phyloP scores from a whole-genome alignment of 768 basidiomycete species.

The Agrocybe chaxingu region DNA sequence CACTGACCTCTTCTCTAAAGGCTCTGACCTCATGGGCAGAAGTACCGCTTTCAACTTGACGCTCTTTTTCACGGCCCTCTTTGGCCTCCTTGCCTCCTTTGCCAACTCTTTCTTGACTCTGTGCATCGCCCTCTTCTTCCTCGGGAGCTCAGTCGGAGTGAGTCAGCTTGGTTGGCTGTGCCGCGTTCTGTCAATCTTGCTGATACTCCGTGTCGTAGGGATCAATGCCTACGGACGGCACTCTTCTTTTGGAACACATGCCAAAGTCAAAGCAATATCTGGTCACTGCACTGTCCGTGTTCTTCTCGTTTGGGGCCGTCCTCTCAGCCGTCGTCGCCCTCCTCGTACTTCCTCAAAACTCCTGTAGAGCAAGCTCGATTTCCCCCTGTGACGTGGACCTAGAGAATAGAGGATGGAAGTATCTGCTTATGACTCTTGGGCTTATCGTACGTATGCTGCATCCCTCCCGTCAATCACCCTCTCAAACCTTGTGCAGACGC shows the following conservation, averaged over 20 bases:
- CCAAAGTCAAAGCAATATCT: conserved; percentile 90
- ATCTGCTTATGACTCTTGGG: conserved; percentile 75
- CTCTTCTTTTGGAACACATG: conserved; percentile 88
- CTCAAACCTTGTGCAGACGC: conserved; percentile 51
- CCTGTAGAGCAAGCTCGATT: conserved; percentile 43
- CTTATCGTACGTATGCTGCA: conserved; percentile 64
- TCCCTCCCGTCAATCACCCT: conserved; percentile 1
- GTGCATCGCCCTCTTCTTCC: conserved; percentile 76
- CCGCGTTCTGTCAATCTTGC: background rate
- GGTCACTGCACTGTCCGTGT: conserved; percentile 88
- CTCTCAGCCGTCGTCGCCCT: conserved; percentile 79
- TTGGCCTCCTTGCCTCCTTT: conserved; percentile 79
- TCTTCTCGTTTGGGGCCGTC: conserved; percentile 93
- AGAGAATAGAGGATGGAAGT: conserved; percentile 88
- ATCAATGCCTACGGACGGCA: conserved; percentile 96
- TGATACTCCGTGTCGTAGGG: conserved; percentile 44
- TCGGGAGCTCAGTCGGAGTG: conserved; percentile 94
- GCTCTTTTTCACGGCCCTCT: conserved; percentile 84
- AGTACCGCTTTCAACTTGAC: conserved; percentile 91
- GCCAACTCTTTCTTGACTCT: conserved; percentile 64
- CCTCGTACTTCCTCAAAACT: conserved; percentile 71
- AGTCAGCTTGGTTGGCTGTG: conserved; percentile 22
- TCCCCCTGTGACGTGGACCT: conserved; percentile 58
- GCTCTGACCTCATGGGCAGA: conserved; percentile 87
- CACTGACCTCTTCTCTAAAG: conserved; percentile 23